phyloP scores from a whole-genome alignment of 306 rosid species.

The Vicia sativa region DNA sequence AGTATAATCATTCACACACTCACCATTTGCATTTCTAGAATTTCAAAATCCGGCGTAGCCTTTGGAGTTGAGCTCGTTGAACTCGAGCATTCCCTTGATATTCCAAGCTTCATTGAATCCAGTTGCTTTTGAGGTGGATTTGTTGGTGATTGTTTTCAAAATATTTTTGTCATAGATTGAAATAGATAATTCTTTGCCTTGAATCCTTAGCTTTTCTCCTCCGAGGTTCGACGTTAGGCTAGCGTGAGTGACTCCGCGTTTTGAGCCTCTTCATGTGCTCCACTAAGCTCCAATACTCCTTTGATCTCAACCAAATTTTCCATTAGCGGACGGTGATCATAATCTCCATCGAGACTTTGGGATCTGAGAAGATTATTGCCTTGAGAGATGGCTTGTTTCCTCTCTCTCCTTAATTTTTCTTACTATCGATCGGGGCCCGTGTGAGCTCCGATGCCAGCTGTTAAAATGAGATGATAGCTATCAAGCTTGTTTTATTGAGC shows the following conservation, averaged over 20 bases:
- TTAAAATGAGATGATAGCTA: no score
- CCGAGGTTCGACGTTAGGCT: conserved; percentile 4
- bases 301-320: neutral
- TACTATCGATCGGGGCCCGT: no score
- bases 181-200: neutral
- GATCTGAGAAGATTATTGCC: no score
- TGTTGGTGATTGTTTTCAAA: neutral
- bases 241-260: neutral
- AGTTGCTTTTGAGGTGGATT: no score
- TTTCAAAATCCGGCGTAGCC: neutral
- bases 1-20: neutral
- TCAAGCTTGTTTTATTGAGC: no score
- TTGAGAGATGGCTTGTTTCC: no score
- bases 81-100: neutral
- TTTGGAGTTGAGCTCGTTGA: neutral
- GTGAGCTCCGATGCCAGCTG: no score
- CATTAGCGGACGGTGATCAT: no score
- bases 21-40: neutral
- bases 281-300: neutral
- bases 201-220: conserved; percentile 2
- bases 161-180: neutral
- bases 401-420: no score
- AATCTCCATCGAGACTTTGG: no score
- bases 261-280: neutral
- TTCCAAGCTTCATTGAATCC: neutral